These are phyloP conservation scores for Cryphonectria carpinicola DNA, from an alignment of 2,329 filamentous ascomycete species.

Conservation along the genomic window DNA sequence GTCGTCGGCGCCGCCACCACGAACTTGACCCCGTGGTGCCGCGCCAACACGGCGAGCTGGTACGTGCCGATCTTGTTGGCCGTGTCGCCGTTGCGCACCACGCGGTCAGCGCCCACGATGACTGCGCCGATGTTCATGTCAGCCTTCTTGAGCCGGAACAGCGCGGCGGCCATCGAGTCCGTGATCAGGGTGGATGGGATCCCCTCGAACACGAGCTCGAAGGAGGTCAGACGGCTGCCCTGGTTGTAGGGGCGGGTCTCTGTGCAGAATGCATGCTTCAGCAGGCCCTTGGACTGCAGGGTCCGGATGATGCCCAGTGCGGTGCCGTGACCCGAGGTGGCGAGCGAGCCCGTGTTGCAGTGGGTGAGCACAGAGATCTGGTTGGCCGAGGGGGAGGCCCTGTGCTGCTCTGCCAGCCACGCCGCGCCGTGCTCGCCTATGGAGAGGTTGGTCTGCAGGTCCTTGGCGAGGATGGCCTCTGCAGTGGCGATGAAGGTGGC, in stretches of 20 bases:
- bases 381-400: conserved; percentile 51
- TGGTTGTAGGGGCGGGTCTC: conserved; percentile 98
- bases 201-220: conserved; percentile 91
- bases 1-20: conserved; percentile 93
- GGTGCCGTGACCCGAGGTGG: conserved; percentile 96
- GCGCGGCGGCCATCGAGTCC: conserved; percentile 92
- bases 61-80: conserved; percentile 99
- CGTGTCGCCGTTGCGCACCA: conserved; percentile 95
- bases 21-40: conserved; percentile 88
- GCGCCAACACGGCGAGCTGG: conserved; percentile 85
- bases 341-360: conserved; percentile 96
- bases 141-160: conserved; percentile 68
- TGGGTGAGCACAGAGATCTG: conserved; percentile 87
- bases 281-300: conserved; percentile 65
- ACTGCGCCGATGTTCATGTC: conserved; percentile 78
- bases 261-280: conserved; percentile 90
- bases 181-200: conserved; percentile 93
- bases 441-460: conserved; percentile 82
- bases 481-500: conserved; percentile 76
- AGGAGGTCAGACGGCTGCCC: conserved; percentile 90
- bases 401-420: conserved; percentile 73
- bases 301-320: conserved; percentile 92
- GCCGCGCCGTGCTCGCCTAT: conserved; percentile 84
- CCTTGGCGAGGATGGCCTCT: conserved; percentile 84
- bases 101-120: conserved; percentile 91